Evolutionary conservation across 2,329 filamentous ascomycete species (phyloP).

Genomic region (Ceratocystis smalleyi): DNA sequence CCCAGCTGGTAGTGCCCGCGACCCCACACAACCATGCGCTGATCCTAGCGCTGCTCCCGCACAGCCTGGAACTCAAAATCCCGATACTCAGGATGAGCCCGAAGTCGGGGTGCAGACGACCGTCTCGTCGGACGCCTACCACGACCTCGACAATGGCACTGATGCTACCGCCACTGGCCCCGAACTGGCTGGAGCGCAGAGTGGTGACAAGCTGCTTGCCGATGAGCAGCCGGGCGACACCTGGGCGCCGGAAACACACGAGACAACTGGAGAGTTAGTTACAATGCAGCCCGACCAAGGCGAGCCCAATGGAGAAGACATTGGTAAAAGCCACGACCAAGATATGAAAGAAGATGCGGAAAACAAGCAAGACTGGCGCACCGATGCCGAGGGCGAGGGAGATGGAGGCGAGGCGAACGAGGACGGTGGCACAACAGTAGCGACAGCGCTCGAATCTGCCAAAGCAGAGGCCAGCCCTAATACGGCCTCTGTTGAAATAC

Average conservation of each 20-base stretch:
- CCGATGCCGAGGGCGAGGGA: not conserved
- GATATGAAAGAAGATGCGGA: not conserved
- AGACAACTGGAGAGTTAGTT: not conserved
- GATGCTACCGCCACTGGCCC: not conserved
- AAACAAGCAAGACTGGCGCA: not conserved
- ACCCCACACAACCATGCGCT: not conserved
- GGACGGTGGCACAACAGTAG: no score
- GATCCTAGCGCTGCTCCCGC: not conserved
- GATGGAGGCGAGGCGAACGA: no score
- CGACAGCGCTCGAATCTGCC: not conserved
- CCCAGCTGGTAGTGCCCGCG: not conserved
- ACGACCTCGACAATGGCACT: not conserved
- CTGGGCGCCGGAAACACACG: not conserved
- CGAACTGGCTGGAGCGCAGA: not conserved
- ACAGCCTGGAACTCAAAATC: not conserved
- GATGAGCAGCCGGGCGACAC: no score
- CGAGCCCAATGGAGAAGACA: no score
- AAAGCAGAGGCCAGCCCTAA: not conserved
- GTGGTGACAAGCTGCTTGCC: no score
- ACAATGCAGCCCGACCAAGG: no score
- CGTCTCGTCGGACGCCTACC: not conserved
- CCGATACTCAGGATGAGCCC: not conserved
- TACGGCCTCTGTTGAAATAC: not conserved
- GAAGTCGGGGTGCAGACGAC: not conserved
- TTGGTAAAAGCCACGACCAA: no score